Base-by-base conservation (phyloP, 345 rosid genomes). In the Toxicodendron radicans region DNA sequence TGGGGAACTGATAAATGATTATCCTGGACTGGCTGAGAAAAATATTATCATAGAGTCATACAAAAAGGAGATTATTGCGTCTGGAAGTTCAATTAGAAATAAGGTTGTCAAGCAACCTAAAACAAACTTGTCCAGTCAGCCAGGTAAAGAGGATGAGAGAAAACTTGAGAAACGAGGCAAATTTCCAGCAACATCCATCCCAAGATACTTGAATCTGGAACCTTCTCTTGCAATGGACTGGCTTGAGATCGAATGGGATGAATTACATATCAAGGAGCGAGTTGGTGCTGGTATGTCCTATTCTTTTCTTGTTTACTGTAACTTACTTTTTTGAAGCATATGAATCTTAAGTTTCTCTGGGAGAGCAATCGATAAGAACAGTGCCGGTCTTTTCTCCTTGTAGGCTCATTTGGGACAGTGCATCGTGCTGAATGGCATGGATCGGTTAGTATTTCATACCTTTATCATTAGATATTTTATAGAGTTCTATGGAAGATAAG, bases 371-470 rank as follows among this genome's bases (percentile, higher is more conserved):
- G 17, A 8, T 30, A 73, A 33, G n/a, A 8, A 7, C 30, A 16
- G 41, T n/a, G 17, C 33, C 21, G 11, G 60, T 68, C 62, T 38
- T 52, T 54, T 27, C 57, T 48, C 33, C 48, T 74, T 79, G 56
- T 86, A 94, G 98, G 98, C 57, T 95, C 99, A 59, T 95, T 95
- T 85, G 95, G 97, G 76, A 95, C 95, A 20, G 99, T 95, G 80
- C 97, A 95, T 86, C 97, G 93, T 49, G 99, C 99, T 81, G 99
- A 95, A 83, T 95, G 99, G 97, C 91, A 92, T 87, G 99, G 99
- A 79, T 92, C 97, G 76, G 99, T 95, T 68, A 77, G 97, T 87
- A 73, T 73, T 51, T 48, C 18, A 24, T 52, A 12, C 68, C 54
- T 58, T n/a, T 59, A 23, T 60, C 7, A 62, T 70, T 59, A 10